phyloP scores from a whole-genome alignment of 2,329 filamentous ascomycete genomes.

The Cytospora paraplurivora region DNA sequence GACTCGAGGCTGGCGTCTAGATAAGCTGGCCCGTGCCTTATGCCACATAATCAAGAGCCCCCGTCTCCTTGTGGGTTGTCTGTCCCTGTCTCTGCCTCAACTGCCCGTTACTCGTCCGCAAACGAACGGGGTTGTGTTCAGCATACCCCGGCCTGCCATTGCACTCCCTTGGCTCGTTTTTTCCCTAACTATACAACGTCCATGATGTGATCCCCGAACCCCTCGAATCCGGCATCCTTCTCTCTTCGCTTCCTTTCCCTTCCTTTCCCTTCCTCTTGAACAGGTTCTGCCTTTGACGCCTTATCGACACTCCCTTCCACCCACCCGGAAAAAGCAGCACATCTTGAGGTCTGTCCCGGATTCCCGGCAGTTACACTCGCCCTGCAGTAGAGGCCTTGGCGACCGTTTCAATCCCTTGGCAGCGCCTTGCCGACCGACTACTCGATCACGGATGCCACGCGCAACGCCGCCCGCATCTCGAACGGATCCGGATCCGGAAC shows the following conservation, averaged over 20 bases:
- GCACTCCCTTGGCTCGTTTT: not conserved
- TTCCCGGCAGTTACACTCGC: slow-evolving; percentile 7
- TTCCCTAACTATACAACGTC: not conserved
- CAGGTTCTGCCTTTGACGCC: not conserved
- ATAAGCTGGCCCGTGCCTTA: not conserved
- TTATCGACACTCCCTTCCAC: not conserved
- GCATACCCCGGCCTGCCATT: slow-evolving; percentile 2
- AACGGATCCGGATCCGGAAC: not conserved
- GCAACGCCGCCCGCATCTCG: not conserved
- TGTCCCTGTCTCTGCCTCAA: not conserved
- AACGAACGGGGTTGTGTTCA: not conserved
- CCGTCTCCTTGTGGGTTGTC: not conserved
- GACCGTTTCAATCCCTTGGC: not conserved
- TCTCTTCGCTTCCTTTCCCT: not conserved
- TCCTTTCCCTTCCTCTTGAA: not conserved
- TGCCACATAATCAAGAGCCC: not conserved
- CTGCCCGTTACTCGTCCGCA: not conserved
- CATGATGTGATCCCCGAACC: not conserved
- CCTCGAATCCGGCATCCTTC: not conserved
- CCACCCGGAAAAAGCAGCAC: not conserved
- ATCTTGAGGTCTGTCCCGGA: slow-evolving; percentile 7
- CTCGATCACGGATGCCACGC: slow-evolving; percentile 13
- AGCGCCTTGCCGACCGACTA: not conserved
- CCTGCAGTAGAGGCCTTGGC: slow-evolving; percentile 11
- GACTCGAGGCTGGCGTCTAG: too few species aligned